Conservation (phyloP, 495 filamentous ascomycete species). For the Tuber indicum region DNA sequence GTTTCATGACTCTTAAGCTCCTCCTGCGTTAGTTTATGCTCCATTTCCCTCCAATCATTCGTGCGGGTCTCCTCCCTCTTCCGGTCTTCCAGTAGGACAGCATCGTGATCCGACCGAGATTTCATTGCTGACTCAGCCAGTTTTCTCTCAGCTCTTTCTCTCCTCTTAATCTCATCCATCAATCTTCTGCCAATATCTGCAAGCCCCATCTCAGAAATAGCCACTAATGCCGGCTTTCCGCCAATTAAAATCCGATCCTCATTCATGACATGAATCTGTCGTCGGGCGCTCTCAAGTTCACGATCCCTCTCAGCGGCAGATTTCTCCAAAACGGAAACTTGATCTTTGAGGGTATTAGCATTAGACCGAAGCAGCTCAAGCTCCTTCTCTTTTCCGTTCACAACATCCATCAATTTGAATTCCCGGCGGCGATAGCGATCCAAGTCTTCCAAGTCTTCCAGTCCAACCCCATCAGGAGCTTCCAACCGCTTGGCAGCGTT, state of each 20-base stretch:
- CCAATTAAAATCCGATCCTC: conserved; percentile 13
- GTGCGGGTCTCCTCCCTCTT: conserved; percentile 23
- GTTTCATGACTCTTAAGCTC: conserved; percentile 20
- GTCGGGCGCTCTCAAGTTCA: conserved; percentile 26
- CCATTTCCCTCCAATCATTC: conserved; percentile 23
- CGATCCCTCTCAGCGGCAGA: conserved; percentile 28
- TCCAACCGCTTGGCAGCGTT: conserved; percentile 14
- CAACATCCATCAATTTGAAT: conserved; percentile 17
- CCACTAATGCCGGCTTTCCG: conserved; percentile 3
- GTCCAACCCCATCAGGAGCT: neutral
- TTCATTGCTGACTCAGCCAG: conserved; percentile 21
- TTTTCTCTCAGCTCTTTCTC: conserved; percentile 23
- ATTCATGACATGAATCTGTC: conserved; percentile 19
- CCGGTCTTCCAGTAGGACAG: conserved; percentile 17
- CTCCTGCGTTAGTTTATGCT: conserved; percentile 19
- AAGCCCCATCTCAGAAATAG: conserved; percentile 27
- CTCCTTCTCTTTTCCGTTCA: conserved; percentile 38
- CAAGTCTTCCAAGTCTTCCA: conserved; percentile 12
- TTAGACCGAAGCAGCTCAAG: conserved; percentile 31
- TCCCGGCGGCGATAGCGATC: conserved; percentile 17
- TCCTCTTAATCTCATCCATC: conserved; percentile 29
- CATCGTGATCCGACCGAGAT: conserved; percentile 17
- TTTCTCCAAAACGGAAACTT: conserved; percentile 23
- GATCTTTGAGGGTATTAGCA: conserved; percentile 22
- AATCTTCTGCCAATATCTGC: conserved; percentile 27